Evolutionary conservation across 2,329 filamentous ascomycete species (phyloP), one percentile per base, ranked within the genome.

Genomic region (Rutstroemia sp.): DNA sequence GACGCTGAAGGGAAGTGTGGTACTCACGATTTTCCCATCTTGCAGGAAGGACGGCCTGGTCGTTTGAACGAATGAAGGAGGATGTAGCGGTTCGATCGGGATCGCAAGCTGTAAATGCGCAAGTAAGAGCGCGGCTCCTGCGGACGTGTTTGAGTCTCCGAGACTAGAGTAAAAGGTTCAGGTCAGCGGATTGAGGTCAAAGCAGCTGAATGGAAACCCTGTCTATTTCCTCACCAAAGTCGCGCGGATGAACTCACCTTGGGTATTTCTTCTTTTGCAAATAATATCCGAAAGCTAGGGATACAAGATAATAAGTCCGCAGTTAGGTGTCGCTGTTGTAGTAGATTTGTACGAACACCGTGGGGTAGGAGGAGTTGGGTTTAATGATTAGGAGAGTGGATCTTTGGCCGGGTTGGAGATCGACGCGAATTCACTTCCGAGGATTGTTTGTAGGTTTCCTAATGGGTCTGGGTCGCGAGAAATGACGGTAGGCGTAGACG

Each of bases 21-120:
- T 55, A 48, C 61, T 40, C 40, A 60, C 50, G 51, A 57, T 59
- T 58, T 58, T 45, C 56, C 56, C 56, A 58, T 58, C 52, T 58
- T 51, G 17, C 44, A 48, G n/a, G 19, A 54, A 52, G 23, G 14
- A 44, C 21, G 36, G 23, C 23, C 12, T 12, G 39, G 7, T 52
- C 17, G 7, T 23, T 42, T 39, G 25, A 21, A 23, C 19, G 42
- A 36, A 12, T 21, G n/a, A 19, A 34, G 7, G 17, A 42, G 23
- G 5, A 25, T 36, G 19, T 36, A n/a, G 12, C 34, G 7, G 40
- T 10, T 51, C 49, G 51, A 38, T 46, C 27, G 51, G 30, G 45
- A 39, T 36, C 40, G 51, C 30, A 23, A 53, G 21, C 36, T 17
- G 34, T 16, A n/a, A 45, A 23, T 46, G 53, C 46, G 46, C 46